Base-by-base conservation (phyloP, 2,329 filamentous ascomycete genomes). In the Malbranchea zuffiana region DNA sequence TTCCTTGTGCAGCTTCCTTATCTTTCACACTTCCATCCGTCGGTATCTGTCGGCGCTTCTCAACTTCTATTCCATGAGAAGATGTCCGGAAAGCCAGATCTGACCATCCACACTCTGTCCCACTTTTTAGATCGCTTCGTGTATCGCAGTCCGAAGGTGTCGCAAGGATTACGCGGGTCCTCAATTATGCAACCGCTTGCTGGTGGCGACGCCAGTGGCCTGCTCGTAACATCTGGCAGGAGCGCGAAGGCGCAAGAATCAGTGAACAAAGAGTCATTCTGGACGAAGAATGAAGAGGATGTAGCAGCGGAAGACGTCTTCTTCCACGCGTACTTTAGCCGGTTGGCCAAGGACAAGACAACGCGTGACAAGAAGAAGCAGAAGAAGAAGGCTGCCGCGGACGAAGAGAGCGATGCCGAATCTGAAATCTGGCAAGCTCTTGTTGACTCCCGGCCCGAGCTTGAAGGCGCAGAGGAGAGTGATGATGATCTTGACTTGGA, bases 121-220 rank as follows among this genome's bases (percentile, higher is more conserved):
- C 82, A 92, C 58, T 98, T 98, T 69, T 70, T 98, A 40, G 90
- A 98, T 62, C 87, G 92, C 50, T 98, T 98, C 59, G 85, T 94
- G n/a, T 98, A 96, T 70, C 80, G 84, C 48, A 94, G 90, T 50
- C 78, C 88, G 44, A 94, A 94, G 68, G 67, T 59, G 5, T 49
- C 77, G 3, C 72, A 71, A 11, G 57, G 61, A 13, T 69, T 75
- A 19, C 82, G 83, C 45, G 92, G 92, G 33, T 71, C 74, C 18
- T 95, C 86, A 17, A 93, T 98, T 59, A 98, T 98, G 90, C 90
- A 98, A 60, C 90, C 92, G 25, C 74, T 95, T 52, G 72, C 74
- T 35, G 75, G 76, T 33, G 71, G 69, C 8, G 73, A 74, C 38
- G 68, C 68, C 3, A 67, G 68, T 19, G 74, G 75, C 35, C 66